Evolutionary conservation across 2,329 filamentous ascomycete species (phyloP), one percentile per base, ranked within the genome.

Genomic region (Malbranchea cinnamomea): DNA sequence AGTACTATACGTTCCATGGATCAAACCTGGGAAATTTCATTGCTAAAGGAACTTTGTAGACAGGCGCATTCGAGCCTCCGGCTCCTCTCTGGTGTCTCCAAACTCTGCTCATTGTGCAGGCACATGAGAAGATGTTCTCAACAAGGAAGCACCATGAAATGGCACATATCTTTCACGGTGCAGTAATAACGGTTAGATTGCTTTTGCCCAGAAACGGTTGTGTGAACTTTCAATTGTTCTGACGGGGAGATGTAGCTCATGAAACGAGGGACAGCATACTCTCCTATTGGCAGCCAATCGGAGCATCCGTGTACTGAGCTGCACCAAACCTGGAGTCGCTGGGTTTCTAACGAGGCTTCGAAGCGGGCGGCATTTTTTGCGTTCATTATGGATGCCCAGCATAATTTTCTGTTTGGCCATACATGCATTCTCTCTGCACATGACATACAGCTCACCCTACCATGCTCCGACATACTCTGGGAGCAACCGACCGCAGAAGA

Each of bases 381-480:
- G 1, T 48, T 48, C 23, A 28, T 47, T 7, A 48, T 48, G 46
- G 46, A 48, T 30, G 43, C 45, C 3, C 46, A 48, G 15, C 46
- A 48, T 30, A 39, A 37, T 17, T 47, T 42, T 24, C 42, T 47
- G 34, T 48, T 48, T 18, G 45, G 45, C 2, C 46, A 47, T 23
- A 46, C 39, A 2, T 42, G 42, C 12, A 37, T 41, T 20, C 39
- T 48, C 8, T 46, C 43, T 2, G 42, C 45, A 4, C 40, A 43
- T 18, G 46, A 48, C 26, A 36, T 48, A 12, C 43, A 38, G 9
- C 36, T 48, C 5, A 37, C 44, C 3, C 31, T 48, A 17, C 45
- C 46, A 4, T 48, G 43, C 29, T 30, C 41, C 10, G 46, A 47
- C 23, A 28, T 26, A 7, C 23, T 47, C 3, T 47, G 46, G 46